Percentiles rank a stretch among this genome's conserved stretches.
Conservation (phyloP, 306 rosid genomes). For the Quercus berberidifolia region DNA sequence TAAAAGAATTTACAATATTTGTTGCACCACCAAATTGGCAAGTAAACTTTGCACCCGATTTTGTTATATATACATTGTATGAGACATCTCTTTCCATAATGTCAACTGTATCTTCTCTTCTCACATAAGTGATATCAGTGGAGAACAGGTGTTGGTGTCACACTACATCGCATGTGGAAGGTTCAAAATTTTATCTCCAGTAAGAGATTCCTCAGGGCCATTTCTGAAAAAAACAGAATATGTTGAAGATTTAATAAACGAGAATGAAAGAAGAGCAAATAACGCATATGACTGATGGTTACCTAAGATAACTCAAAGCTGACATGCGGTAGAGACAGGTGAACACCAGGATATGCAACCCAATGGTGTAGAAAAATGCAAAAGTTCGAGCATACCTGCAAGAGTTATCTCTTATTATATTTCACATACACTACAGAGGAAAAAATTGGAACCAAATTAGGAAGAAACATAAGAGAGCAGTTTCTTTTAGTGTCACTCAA, state of each 20-base stretch:
- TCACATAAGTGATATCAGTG: conserved; percentile 6
- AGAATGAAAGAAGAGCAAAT: not conserved
- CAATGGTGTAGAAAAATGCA: conserved; percentile 95
- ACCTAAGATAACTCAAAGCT: conserved; percentile 89
- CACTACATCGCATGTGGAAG: conserved; percentile 59
- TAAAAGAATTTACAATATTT: not conserved
- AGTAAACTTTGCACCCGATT: not conserved
- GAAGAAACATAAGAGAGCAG: not conserved
- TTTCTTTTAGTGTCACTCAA: not conserved
- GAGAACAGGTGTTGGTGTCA: conserved; percentile 7
- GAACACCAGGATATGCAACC: conserved; percentile 84
- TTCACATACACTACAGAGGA: not conserved
- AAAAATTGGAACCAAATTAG: not conserved
- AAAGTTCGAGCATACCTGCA: conserved; percentile 93
- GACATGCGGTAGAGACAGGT: conserved; percentile 98
- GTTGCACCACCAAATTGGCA: not conserved
- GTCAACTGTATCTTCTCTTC: conserved; percentile 12
- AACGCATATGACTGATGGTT: conserved; percentile 7
- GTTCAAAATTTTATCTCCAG: conserved; percentile 46
- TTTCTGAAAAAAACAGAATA: conserved; percentile 45
- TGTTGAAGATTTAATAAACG: not conserved
- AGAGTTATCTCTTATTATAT: not conserved
- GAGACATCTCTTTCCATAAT: not conserved
- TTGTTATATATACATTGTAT: conserved; percentile 24
- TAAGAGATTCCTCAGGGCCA: conserved; percentile 59